phyloP scores from a whole-genome alignment of 176 grass and related monocot species.

The Juncus effusus region DNA sequence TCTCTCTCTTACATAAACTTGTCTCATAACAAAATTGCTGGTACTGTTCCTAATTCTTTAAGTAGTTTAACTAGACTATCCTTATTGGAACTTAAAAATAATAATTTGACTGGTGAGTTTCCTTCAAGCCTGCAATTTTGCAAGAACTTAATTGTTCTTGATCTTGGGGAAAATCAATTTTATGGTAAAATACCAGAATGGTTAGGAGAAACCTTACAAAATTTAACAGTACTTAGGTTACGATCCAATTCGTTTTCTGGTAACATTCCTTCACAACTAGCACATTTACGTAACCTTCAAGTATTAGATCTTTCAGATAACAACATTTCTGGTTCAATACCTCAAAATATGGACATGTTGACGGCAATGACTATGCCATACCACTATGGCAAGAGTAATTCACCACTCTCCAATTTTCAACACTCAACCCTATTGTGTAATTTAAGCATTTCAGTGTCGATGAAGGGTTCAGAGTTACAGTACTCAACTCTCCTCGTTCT shows the following conservation, averaged over 20 bases:
- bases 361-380: neutral
- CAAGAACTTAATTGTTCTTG: neutral
- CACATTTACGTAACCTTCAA: neutral
- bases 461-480: conserved; percentile 29
- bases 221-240: neutral
- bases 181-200: neutral
- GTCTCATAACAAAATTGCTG: conserved; percentile 18
- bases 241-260: conserved; percentile 35
- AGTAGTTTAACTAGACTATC: neutral
- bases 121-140: conserved; percentile 24
- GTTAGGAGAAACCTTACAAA: neutral
- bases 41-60: conserved; percentile 10
- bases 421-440: neutral
- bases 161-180: conserved; percentile 7
- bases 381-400: neutral
- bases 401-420: accelerated
- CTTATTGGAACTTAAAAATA: conserved; percentile 20
- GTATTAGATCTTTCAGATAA: conserved; percentile 5
- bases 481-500: neutral
- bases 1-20: neutral
- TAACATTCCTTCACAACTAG: conserved; percentile 5
- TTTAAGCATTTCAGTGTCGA: neutral
- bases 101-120: conserved; percentile 36
- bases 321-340: conserved; percentile 25
- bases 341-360: conserved; percentile 19